Percentiles rank a stretch among this genome's conserved stretches.
Conservation (phyloP, 1,139 yeast genomes). For the Geotrichum carabidarum region DNA sequence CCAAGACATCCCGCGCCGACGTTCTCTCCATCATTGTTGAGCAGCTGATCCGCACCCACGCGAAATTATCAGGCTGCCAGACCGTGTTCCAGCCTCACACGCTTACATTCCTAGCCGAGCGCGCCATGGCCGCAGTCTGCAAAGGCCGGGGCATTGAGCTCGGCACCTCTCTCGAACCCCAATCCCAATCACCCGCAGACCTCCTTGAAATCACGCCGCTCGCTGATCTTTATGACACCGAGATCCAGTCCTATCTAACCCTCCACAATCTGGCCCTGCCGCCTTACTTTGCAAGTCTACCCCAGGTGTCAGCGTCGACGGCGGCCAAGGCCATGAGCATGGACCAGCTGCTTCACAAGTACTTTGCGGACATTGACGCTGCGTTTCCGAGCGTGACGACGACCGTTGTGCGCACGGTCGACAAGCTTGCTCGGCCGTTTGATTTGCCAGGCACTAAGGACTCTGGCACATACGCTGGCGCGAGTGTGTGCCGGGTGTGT, state of each 20-base stretch:
- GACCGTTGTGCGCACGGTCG: slow-evolving; percentile 87
- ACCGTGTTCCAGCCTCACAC: slow-evolving; percentile 69
- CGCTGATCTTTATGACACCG: slow-evolving; percentile 65
- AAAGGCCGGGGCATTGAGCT: slow-evolving; percentile 79
- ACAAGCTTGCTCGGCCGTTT: slow-evolving; percentile 56
- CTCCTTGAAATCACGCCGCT: slow-evolving; percentile 59
- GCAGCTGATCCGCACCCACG: slow-evolving; percentile 46
- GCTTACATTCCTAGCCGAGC: slow-evolving; percentile 79
- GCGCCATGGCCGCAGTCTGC: slow-evolving; percentile 72
- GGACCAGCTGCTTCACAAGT: slow-evolving; percentile 68
- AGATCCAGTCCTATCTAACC: slow-evolving; percentile 51
- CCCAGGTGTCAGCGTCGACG: not conserved
- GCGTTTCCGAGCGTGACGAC: slow-evolving; percentile 90
- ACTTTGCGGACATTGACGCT: slow-evolving; percentile 66
- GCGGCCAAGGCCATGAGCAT: slow-evolving; percentile 66
- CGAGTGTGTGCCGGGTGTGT: slow-evolving; percentile 31
- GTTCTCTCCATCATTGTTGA: slow-evolving; percentile 46
- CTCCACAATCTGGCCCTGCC: slow-evolving; percentile 37
- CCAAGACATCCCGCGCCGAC: slow-evolving; percentile 43
- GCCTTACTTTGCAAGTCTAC: not conserved
- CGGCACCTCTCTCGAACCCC: slow-evolving; percentile 36
- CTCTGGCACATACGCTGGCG: slow-evolving; percentile 15
- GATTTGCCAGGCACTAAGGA: slow-evolving; percentile 15
- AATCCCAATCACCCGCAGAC: slow-evolving; percentile 2
- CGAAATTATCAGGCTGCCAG: slow-evolving; percentile 46